Percentiles rank a stretch among this genome's conserved stretches.
These are phyloP conservation scores for Mortierella sp. DNA, from an alignment of 371 early-diverging fungal species.

Conservation along the genomic window DNA sequence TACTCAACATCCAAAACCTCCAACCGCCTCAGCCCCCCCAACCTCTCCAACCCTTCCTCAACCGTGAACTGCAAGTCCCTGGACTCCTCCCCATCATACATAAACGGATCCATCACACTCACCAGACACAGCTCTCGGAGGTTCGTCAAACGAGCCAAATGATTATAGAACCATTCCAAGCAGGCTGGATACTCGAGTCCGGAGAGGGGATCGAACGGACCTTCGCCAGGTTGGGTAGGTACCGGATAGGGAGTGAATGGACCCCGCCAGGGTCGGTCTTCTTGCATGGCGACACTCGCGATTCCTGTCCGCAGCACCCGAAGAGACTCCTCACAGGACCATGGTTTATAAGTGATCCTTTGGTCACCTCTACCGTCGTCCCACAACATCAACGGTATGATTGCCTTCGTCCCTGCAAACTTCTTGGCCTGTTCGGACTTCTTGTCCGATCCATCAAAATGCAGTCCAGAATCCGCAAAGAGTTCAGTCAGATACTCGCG, in stretches of 20 bases:
- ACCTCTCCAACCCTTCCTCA: constrained; percentile 12
- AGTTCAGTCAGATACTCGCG: background rate
- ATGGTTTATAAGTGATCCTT: background rate
- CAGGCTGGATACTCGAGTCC: background rate
- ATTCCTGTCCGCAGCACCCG: background rate
- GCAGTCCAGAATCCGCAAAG: background rate
- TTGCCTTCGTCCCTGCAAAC: background rate
- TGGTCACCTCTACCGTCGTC: background rate
- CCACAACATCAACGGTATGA: no score
- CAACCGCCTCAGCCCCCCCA: constrained; percentile 10
- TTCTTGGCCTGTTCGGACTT: no score
- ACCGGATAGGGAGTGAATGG: no score
- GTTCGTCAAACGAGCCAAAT: background rate
- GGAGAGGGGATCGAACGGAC: background rate
- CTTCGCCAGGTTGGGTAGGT: background rate
- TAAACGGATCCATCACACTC: background rate
- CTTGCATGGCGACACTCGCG: background rate
- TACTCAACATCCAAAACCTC: constrained; percentile 18
- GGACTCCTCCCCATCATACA: background rate
- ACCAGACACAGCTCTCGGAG: constrained; percentile 18
- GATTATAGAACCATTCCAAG: constrained; percentile 16
- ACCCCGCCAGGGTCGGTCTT: background rate
- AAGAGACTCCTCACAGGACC: background rate
- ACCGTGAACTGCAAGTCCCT: background rate
- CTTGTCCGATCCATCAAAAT: background rate